These are phyloP conservation scores for Zygotorulaspora chibaensis DNA, from an alignment of 805 yeast species.

Conservation along the genomic window DNA sequence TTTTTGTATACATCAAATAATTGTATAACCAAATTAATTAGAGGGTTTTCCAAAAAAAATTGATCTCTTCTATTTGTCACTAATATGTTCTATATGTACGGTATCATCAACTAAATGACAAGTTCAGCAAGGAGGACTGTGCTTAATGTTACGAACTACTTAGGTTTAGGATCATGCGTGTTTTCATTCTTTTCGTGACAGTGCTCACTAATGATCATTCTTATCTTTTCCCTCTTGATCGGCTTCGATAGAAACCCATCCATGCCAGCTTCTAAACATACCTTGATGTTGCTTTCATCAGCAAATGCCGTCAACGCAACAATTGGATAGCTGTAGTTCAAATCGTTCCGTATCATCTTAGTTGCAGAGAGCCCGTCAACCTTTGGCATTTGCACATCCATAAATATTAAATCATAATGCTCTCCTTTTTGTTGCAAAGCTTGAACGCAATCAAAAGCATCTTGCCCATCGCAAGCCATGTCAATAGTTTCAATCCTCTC, in stretches of 20 bases:
- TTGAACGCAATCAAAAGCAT: constrained; percentile 69
- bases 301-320: constrained; percentile 96
- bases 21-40: constrained; percentile 13
- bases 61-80: not conserved
- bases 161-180: not conserved
- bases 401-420: constrained; percentile 69
- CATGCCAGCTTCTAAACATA: constrained; percentile 89
- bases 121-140: too few species aligned
- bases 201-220: constrained; percentile 45
- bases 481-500: constrained; percentile 73
- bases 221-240: constrained; percentile 63
- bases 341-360: constrained; percentile 57
- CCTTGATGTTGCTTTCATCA: constrained; percentile 82
- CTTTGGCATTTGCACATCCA: constrained; percentile 98
- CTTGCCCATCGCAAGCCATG: constrained; percentile 86
- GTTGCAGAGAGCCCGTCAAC: constrained; percentile 89
- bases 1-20: constrained; percentile 18
- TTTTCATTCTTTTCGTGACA: constrained; percentile 13
- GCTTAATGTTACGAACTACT: too few species aligned
- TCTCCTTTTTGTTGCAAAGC: constrained; percentile 40
- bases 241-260: constrained; percentile 88
- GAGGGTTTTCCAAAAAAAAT: constrained; percentile 9
- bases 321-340: constrained; percentile 65
- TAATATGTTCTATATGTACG: too few species aligned
- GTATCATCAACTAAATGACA: too few species aligned